These are phyloP conservation scores for Candida verbasci DNA, from an alignment of 805 yeast species.

Conservation along the genomic window DNA sequence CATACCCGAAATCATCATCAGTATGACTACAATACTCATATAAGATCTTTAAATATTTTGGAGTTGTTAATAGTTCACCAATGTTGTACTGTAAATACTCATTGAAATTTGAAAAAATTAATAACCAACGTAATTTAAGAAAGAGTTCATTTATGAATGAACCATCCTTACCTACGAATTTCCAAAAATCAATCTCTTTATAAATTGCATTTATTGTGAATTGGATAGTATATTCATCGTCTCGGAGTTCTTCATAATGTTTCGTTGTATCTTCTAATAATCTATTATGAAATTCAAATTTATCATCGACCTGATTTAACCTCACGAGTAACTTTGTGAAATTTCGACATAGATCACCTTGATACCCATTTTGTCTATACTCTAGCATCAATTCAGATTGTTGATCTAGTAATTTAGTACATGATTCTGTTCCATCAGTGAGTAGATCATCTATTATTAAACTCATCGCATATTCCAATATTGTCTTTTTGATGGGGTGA, in stretches of 20 bases:
- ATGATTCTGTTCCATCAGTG: slow-evolving; percentile 2
- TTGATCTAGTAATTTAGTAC: slow-evolving; percentile 7
- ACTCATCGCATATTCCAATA: slow-evolving; percentile 20
- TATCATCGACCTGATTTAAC: slow-evolving; percentile 7
- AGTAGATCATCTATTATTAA: slow-evolving; percentile 6
- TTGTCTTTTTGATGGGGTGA: slow-evolving; percentile 25
- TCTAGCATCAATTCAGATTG: slow-evolving; percentile 11
- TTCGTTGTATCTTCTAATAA: slow-evolving; percentile 11
- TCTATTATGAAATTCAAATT: slow-evolving; percentile 11
- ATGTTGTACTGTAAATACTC: slow-evolving; percentile 15
- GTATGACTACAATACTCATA: slow-evolving; percentile 17
- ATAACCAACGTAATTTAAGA: slow-evolving; percentile 24
- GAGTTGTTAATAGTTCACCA: slow-evolving; percentile 14
- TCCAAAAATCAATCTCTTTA: slow-evolving; percentile 15
- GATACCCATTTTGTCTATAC: neutral
- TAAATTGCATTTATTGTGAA: too few relatives aligned
- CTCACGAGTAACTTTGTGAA: slow-evolving; percentile 14
- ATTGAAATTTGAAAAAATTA: slow-evolving; percentile 24
- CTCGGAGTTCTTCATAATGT: slow-evolving; percentile 8
- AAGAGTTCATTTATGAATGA: slow-evolving; percentile 17
- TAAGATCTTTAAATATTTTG: slow-evolving; percentile 13
- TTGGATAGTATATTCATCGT: slow-evolving; percentile 7
- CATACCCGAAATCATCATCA: slow-evolving; percentile 15
- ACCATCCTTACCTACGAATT: too few relatives aligned
- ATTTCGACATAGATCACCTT: slow-evolving; percentile 5